Evolutionary conservation across 192 early-diverging fungal genomes (phyloP), one percentile per base, ranked within the genome.

Genomic region (Coemansia sp.): DNA sequence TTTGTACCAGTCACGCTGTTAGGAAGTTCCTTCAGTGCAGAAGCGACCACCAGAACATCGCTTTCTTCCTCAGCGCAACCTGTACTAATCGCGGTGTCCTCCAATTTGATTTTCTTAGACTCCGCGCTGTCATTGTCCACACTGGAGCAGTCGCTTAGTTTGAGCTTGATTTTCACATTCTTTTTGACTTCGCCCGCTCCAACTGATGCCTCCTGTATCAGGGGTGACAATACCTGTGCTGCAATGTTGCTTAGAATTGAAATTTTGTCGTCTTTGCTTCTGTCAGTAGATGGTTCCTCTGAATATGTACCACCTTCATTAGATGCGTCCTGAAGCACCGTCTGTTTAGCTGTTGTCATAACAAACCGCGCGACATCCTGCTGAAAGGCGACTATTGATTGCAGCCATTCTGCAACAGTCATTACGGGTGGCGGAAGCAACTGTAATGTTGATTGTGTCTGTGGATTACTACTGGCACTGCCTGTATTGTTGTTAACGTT

Each of bases 311-410:
- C 26, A 32, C 45, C 9, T 2, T 5, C 32, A 15, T 42, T 41
- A 18, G 38, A 54, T n/a, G 54, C 32, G 18, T 37, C 60, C 18
- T 47, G 48, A 43, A 49, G 56, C 54, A 71, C 56, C 0, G 63
- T 9, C 56, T 44, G 48, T 19, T 37, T 38, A 6, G 62, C 45
- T 41, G 19, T 39, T 38, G n/a, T 48, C 67, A 69, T 69, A 16
- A 73, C 43, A 62, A 68, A 70, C 4, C 68, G 79, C 59, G 70
- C 79, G 50, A 76, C 74, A 41, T 76, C 74, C 70, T 81, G 70
- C 53, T 76, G 79, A 26, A 76, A 73, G 7, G 74, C 68, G 19
- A 72, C 70, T 39, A 81, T 76, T 18, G 79, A 65, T 58, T 70
- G 62, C 32, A 81, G 63, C 79, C 79, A 81, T 50, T 81, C 74